phyloP scores from a whole-genome alignment of 139 green algal genomes.

The Picochlorum sp. region DNA sequence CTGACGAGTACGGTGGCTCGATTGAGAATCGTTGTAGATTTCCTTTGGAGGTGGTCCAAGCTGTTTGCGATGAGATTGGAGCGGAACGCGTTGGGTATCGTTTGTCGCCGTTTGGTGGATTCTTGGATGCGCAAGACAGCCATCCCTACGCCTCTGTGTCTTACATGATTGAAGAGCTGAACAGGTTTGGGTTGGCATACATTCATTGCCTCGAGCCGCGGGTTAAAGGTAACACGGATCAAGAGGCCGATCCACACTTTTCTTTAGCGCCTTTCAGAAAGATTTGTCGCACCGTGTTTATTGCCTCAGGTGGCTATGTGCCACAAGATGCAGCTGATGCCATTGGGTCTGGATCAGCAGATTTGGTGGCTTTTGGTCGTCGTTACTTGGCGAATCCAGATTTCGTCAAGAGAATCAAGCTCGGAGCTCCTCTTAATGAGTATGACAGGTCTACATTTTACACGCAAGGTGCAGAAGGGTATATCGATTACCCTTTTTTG shows the following conservation, averaged over 20 bases:
- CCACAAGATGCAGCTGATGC: conserved; percentile 31
- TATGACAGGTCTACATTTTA: conserved; percentile 79
- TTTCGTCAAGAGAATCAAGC: conserved; percentile 47
- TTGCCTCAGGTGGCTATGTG: conserved; percentile 60
- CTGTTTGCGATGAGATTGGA: conserved; percentile 21
- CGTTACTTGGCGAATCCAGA: conserved; percentile 69
- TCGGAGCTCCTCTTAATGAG: conserved; percentile 51
- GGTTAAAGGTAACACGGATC: conserved; percentile 24
- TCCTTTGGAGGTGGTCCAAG: conserved; percentile 27
- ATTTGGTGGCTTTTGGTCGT: conserved; percentile 26
- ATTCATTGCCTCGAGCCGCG: conserved; percentile 43
- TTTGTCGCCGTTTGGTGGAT: conserved; percentile 55
- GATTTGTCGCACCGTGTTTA: conserved; percentile 45
- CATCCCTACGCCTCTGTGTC: conserved; percentile 34
- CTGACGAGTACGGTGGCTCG: conserved; percentile 29
- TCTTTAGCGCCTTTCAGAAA: conserved; percentile 48
- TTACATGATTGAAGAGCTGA: conserved; percentile 63
- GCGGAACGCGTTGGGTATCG: conserved; percentile 57
- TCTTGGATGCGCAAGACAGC: conserved; percentile 28
- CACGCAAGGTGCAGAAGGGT: conserved; percentile 43
- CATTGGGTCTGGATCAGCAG: conserved; percentile 37
- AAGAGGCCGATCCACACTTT: conserved; percentile 7
- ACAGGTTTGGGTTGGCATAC: conserved; percentile 16
- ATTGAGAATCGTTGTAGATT: conserved; percentile 38
- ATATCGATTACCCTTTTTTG: conserved; percentile 75